Evolutionary conservation across 1,284 basidiomycete species (phyloP).

Genomic region (Rhodotorula sp.): DNA sequence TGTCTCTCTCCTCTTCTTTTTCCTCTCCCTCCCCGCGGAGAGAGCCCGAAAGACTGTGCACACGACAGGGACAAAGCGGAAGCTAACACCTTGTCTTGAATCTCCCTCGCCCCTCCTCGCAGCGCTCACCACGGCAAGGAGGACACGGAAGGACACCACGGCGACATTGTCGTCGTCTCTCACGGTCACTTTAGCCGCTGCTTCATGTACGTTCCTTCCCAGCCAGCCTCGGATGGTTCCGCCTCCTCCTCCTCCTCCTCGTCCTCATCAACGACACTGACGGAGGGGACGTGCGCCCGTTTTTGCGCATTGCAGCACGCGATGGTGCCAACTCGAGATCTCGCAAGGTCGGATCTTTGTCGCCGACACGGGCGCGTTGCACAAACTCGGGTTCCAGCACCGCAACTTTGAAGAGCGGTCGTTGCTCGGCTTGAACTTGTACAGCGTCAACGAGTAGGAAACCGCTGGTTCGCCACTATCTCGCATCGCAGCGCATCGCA

Average conservation of each 20-base stretch:
- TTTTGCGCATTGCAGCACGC: slow-evolving; percentile 51
- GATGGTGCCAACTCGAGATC: slow-evolving; percentile 71
- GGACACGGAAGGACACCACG: slow-evolving; percentile 19
- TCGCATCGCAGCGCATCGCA: too few species aligned
- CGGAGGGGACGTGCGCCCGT: too few species aligned
- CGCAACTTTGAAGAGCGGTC: slow-evolving; percentile 69
- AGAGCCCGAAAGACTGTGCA: neutral
- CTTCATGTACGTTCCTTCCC: slow-evolving; percentile 57
- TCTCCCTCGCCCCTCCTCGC: slow-evolving; percentile 42
- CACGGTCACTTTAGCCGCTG: slow-evolving; percentile 69
- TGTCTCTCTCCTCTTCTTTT: too few species aligned
- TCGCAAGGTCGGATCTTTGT: slow-evolving; percentile 66
- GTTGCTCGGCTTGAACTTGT: slow-evolving; percentile 68
- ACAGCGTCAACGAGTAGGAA: neutral
- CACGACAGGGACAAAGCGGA: too few species aligned
- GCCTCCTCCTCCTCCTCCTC: neutral
- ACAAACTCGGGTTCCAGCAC: slow-evolving; percentile 64
- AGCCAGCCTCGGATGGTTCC: too few species aligned
- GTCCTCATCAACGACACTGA: neutral
- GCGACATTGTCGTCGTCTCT: slow-evolving; percentile 43
- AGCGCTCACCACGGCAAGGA: slow-evolving; percentile 53
- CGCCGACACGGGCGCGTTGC: slow-evolving; percentile 67
- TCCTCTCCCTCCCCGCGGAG: neutral
- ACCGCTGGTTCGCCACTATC: too few species aligned
- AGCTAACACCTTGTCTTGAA: neutral